Percentiles rank a stretch among this genome's conserved stretches.
Evolutionary conservation across 768 basidiomycete genomes (phyloP).

Genomic region (Lactarius akahatsu): DNA sequence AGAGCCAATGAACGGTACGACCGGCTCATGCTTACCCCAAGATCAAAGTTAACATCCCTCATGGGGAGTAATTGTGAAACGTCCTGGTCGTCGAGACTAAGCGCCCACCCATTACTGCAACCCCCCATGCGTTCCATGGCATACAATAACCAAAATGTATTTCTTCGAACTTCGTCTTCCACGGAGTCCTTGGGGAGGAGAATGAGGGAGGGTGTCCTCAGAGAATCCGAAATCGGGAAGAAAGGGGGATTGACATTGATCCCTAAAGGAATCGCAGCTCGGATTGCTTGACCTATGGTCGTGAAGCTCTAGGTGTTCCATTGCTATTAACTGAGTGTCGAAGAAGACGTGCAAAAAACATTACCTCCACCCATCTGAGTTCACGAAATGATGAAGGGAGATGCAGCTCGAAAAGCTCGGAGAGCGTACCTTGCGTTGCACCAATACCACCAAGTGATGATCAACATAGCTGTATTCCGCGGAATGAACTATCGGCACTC

Average conservation of each 20-base stretch:
- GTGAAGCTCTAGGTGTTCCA: constrained; percentile 51
- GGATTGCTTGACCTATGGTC: constrained; percentile 54
- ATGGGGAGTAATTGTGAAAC: constrained; percentile 70
- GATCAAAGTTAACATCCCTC: constrained; percentile 56
- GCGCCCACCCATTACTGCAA: constrained; percentile 68
- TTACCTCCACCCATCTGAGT: constrained; percentile 70
- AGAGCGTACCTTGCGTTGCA: constrained; percentile 59
- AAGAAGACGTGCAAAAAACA: background rate
- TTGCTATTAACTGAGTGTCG: background rate
- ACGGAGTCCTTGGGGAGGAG: constrained; percentile 57
- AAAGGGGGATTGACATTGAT: constrained; percentile 69
- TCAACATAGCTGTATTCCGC: constrained; percentile 50
- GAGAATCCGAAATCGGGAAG: constrained; percentile 59
- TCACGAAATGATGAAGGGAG: constrained; percentile 1
- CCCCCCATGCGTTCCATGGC: constrained; percentile 65
- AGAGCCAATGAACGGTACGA: constrained; percentile 10
- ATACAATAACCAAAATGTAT: constrained; percentile 74
- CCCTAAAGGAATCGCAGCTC: constrained; percentile 62
- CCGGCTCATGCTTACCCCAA: constrained; percentile 48
- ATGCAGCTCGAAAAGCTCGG: background rate
- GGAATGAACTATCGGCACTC: background rate
- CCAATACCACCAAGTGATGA: constrained; percentile 74
- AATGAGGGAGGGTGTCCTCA: constrained; percentile 58
- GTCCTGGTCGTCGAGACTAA: constrained; percentile 70
- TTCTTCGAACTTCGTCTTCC: constrained; percentile 71